Conservation (phyloP, 306 rosid species). For the Cotoneaster glaucophyllus region DNA sequence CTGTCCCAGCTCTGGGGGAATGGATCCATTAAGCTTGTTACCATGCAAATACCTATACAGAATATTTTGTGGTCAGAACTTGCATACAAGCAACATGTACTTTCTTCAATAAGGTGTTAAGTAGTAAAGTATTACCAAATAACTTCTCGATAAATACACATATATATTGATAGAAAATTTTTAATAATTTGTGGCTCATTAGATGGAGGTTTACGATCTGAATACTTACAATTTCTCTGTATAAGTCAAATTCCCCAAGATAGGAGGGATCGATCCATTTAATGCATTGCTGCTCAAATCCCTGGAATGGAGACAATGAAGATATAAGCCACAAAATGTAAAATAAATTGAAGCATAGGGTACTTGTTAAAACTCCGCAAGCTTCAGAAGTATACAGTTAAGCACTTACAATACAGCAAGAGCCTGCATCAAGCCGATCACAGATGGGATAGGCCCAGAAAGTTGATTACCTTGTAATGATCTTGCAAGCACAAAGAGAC, state of each 20-base stretch:
- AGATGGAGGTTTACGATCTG: not conserved
- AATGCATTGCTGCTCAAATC: constrained; percentile 85
- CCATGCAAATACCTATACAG: constrained; percentile 85
- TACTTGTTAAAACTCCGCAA: not conserved
- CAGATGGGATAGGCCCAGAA: constrained; percentile 78
- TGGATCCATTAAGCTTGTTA: constrained; percentile 76
- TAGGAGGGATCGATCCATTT: constrained; percentile 77
- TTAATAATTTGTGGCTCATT: not conserved
- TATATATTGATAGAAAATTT: not conserved
- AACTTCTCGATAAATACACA: not conserved
- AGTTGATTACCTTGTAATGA: constrained; percentile 90
- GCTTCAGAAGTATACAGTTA: constrained; percentile 1
- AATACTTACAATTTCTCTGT: constrained; percentile 86
- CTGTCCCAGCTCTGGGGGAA: constrained; percentile 89
- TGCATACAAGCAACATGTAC: not conserved
- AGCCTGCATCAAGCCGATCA: constrained; percentile 97
- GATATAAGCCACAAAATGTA: not conserved
- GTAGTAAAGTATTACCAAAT: not conserved
- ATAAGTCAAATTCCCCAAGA: constrained; percentile 78
- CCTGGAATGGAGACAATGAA: constrained; percentile 30
- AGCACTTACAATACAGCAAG: constrained; percentile 90
- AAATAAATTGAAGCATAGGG: not conserved
- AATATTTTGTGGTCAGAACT: constrained; percentile 2
- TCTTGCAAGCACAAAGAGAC: constrained; percentile 33
- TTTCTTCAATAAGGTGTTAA: not conserved